These are phyloP conservation scores for Saksenaea vasiformis DNA, from an alignment of 371 early-diverging fungal species.

Conservation along the genomic window DNA sequence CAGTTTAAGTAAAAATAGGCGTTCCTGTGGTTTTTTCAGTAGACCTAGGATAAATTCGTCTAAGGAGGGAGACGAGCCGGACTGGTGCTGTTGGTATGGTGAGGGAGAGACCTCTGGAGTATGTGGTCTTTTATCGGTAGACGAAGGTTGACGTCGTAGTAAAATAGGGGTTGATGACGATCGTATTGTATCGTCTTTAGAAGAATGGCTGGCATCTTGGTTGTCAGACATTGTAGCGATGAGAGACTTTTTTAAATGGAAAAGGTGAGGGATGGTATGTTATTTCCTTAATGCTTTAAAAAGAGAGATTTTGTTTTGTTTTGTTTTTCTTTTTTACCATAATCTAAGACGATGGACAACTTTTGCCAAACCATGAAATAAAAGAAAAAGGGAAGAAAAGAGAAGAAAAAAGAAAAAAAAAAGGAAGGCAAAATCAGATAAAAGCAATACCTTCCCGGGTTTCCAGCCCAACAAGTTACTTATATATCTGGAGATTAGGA, in stretches of 20 bases:
- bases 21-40: constrained; percentile 70
- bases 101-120: not conserved
- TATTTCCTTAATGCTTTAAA: too few species aligned
- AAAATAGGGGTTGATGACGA: not conserved
- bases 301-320: not conserved
- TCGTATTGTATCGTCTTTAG: not conserved
- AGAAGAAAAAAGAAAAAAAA: not conserved
- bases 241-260: too few species aligned
- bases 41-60: constrained; percentile 69
- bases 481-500: too few species aligned
- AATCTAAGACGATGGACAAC: constrained; percentile 1
- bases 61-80: constrained; percentile 19
- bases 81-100: constrained; percentile 4
- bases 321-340: constrained; percentile 4
- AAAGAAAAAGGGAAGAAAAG: not conserved
- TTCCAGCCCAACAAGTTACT: too few species aligned
- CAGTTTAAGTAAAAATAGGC: constrained; percentile 72
- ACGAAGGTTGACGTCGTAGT: not conserved
- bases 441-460: not conserved
- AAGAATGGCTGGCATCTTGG: not conserved
- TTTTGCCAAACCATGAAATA: constrained; percentile 1
- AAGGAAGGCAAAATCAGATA: not conserved
- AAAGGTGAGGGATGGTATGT: not conserved
- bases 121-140: not conserved
- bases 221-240: not conserved